Base-by-base conservation (phyloP, 2,329 filamentous ascomycete genomes). In the Periconia macrospinosa region DNA sequence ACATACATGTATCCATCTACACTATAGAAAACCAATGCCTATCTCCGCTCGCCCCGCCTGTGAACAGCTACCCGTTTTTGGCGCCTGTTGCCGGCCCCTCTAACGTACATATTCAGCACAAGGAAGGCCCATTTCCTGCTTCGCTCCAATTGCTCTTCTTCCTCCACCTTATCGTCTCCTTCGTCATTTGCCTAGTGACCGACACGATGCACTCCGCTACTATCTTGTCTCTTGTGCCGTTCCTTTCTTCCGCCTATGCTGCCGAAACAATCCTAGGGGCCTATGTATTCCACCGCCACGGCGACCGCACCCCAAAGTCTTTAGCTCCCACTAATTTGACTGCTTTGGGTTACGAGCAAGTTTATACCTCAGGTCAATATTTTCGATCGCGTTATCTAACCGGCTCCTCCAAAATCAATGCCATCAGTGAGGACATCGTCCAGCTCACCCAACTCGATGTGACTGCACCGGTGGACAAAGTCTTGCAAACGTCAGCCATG, bases 281-380 rank as follows among this genome's bases (percentile, higher is more conserved):
- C 44, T 94, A 92, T 74, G 86, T 96, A 75, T 96, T 95, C 79
- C 86, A 91, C 63, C 89, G 92, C 44, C 92, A 97, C 77, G 92
- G 92, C 53, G 92, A 97, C 74, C 86, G 92, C 52, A 93, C 91
- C 0, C 78, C 90, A 58, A 96, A 96, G 78, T 80, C 84, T 17
- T 85, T 85, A 58, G 79, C 86, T 44, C 88, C 89, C 13, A 85
- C 90, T 27, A 82, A 83, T 60, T 76, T 97, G 70, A 96, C 92
- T 13, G 82, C 88, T 55, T 82, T 96, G 48, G 92, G 92, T 30
- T 91, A 92, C 69, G 77, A 82, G 45, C 81, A 97, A 77, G 86
- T 92, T 61, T 88, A 85, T 74, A 79, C 81, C 45, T 87, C 88
- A 0, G 92, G 91, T 56, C 73, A 78, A 52, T 93, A 87, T 81